Percentiles rank a stretch among this genome's conserved stretches.
Conservation (phyloP, 2,329 filamentous ascomycete species). For the Talaromyces sp. region DNA sequence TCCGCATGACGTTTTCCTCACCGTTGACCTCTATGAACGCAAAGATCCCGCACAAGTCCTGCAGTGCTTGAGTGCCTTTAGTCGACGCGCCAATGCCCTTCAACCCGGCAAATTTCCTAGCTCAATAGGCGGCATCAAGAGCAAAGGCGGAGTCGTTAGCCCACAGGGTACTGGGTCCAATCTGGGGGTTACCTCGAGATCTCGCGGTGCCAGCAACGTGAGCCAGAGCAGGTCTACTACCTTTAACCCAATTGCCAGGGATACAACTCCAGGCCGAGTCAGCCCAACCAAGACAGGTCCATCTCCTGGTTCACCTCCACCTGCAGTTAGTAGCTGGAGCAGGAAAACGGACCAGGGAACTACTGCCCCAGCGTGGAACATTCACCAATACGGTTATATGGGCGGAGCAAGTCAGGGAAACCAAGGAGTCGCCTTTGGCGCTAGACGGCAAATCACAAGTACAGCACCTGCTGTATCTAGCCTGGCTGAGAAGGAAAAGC, state of each 20-base stretch:
- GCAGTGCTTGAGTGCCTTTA: slow-evolving; percentile 89
- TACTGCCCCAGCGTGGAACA: slow-evolving; percentile 93
- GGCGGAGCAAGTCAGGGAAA: slow-evolving; percentile 95
- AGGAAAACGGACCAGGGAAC: slow-evolving; percentile 73
- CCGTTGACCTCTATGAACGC: slow-evolving; percentile 89
- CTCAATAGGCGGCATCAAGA: slow-evolving; percentile 66
- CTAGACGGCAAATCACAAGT: slow-evolving; percentile 84
- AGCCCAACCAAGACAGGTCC: slow-evolving; percentile 52
- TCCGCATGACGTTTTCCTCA: slow-evolving; percentile 92
- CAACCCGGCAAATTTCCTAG: slow-evolving; percentile 70
- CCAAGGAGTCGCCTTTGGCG: slow-evolving; percentile 87
- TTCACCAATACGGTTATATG: slow-evolving; percentile 97
- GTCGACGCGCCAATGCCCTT: slow-evolving; percentile 70
- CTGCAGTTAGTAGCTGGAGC: slow-evolving; percentile 80
- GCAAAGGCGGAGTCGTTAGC: slow-evolving; percentile 55
- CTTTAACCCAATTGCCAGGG: slow-evolving; percentile 38
- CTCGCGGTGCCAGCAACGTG: slow-evolving; percentile 16
- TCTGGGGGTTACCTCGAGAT: background rate
- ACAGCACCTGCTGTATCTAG: slow-evolving; percentile 73
- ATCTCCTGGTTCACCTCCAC: slow-evolving; percentile 31
- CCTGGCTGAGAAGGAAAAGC: slow-evolving; percentile 77
- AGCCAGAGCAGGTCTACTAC: slow-evolving; percentile 39
- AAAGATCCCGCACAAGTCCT: slow-evolving; percentile 96
- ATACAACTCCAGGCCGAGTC: slow-evolving; percentile 43
- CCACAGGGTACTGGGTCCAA: slow-evolving; percentile 60